These are phyloP conservation scores for Parascedosporium putredinis DNA, from an alignment of 2,329 filamentous ascomycete genomes.

Conservation along the genomic window DNA sequence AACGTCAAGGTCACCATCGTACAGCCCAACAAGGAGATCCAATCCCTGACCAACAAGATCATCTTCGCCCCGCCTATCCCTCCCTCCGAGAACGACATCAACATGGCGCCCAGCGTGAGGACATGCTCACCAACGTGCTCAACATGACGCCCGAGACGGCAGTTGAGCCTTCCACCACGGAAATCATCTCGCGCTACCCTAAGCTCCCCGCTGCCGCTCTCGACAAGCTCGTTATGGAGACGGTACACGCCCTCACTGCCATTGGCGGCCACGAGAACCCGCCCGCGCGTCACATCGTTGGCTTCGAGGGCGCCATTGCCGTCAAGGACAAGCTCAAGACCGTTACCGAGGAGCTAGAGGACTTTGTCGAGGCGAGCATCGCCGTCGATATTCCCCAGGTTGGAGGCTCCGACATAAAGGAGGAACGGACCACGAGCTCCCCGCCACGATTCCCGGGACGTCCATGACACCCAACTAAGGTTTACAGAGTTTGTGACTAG, in stretches of 20 bases:
- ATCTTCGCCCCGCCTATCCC: conserved; percentile 70
- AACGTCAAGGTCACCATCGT: conserved; percentile 95
- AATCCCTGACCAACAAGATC: conserved; percentile 76
- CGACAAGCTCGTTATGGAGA: conserved; percentile 72
- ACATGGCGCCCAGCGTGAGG: conserved; percentile 68
- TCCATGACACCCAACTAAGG: background rate
- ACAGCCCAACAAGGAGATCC: conserved; percentile 89
- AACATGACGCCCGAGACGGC: conserved; percentile 63
- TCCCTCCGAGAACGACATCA: conserved; percentile 53
- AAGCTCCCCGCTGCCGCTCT: conserved; percentile 57
- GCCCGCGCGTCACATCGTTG: conserved; percentile 86
- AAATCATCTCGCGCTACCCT: conserved; percentile 61
- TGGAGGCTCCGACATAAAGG: conserved; percentile 43
- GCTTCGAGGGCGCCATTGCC: conserved; percentile 72
- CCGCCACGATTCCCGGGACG: background rate
- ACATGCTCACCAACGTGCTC: conserved; percentile 71
- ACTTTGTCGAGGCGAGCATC: conserved; percentile 84
- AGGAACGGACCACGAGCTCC: conserved; percentile 26
- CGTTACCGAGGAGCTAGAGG: conserved; percentile 89
- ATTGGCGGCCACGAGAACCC: conserved; percentile 96
- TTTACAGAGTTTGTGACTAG: too few relatives aligned
- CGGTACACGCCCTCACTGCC: conserved; percentile 79
- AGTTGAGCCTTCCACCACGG: conserved; percentile 21
- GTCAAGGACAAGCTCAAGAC: conserved; percentile 97
- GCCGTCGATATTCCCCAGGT: conserved; percentile 58